These are phyloP conservation scores for Metschnikowia similis DNA, from an alignment of 805 yeast genomes.

Conservation along the genomic window DNA sequence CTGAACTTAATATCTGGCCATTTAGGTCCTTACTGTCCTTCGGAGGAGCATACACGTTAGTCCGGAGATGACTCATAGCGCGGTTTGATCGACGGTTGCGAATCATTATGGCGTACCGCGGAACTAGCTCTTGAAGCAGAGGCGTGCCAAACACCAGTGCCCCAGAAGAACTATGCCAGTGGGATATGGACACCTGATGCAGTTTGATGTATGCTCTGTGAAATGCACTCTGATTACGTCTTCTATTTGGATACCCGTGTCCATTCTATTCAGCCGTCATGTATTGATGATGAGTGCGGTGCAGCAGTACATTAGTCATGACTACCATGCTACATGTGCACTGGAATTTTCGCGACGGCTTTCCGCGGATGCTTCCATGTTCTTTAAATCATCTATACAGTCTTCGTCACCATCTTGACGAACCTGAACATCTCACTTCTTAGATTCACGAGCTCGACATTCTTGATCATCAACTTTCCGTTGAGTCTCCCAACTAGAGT, in stretches of 20 bases:
- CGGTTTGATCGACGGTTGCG: not conserved
- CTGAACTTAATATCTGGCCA: not conserved
- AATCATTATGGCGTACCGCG: not conserved
- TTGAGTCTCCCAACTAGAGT: conserved; percentile 36
- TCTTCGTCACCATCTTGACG: conserved; percentile 37
- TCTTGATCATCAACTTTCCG: conserved; percentile 37
- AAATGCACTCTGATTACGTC: too few species aligned
- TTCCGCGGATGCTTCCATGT: not conserved
- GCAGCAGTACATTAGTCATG: too few species aligned
- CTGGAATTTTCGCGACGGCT: too few species aligned
- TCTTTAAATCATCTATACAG: conserved; percentile 14
- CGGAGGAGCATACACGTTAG: not conserved
- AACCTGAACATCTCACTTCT: conserved; percentile 38
- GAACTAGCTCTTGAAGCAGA: too few species aligned
- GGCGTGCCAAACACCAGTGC: too few species aligned
- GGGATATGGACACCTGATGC: too few species aligned
- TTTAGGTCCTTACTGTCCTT: not conserved
- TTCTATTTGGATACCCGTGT: too few species aligned
- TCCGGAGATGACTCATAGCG: not conserved
- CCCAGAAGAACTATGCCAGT: too few species aligned
- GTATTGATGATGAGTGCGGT: too few species aligned
- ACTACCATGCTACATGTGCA: too few species aligned
- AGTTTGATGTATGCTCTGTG: too few species aligned
- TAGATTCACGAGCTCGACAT: conserved; percentile 33
- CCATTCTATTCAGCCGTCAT: too few species aligned